phyloP scores from a whole-genome alignment of 2,329 filamentous ascomycete species.

The Diaporthe nobilis region DNA sequence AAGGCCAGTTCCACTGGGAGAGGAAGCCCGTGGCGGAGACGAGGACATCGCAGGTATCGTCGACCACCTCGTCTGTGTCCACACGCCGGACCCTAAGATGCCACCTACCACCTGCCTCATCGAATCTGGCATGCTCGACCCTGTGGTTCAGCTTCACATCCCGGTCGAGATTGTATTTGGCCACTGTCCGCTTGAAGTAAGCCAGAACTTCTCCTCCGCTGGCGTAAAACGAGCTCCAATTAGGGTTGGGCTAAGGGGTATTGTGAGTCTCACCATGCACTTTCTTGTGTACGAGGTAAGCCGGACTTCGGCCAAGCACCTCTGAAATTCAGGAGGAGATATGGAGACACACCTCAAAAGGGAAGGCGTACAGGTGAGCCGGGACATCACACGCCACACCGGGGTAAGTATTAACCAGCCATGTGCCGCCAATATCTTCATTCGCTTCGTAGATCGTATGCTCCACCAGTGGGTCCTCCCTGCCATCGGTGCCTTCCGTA shows the following conservation, averaged over 20 bases:
- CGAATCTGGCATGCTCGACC: slow-evolving; percentile 68
- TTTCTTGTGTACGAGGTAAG: not conserved
- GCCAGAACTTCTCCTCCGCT: slow-evolving; percentile 73
- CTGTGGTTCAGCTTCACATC: slow-evolving; percentile 66
- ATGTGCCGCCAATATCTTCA: slow-evolving; percentile 67
- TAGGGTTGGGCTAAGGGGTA: slow-evolving; percentile 50
- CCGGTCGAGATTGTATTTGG: slow-evolving; percentile 73
- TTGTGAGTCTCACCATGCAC: not conserved
- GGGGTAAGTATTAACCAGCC: slow-evolving; percentile 70
- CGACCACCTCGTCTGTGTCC: slow-evolving; percentile 53
- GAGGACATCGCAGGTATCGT: slow-evolving; percentile 68
- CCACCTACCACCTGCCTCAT: slow-evolving; percentile 68
- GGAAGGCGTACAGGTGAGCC: slow-evolving; percentile 76
- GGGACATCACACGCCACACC: slow-evolving; percentile 77
- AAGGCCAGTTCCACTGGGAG: slow-evolving; percentile 73
- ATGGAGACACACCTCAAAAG: slow-evolving; percentile 56
- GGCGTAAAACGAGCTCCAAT: slow-evolving; percentile 77
- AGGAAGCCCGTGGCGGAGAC: slow-evolving; percentile 74
- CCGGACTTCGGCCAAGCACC: slow-evolving; percentile 54
- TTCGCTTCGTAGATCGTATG: slow-evolving; percentile 77
- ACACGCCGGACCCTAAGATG: slow-evolving; percentile 58
- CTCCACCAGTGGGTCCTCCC: slow-evolving; percentile 47
- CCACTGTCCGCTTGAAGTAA: slow-evolving; percentile 73
- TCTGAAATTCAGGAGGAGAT: slow-evolving; percentile 51
- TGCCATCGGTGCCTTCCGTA: not conserved